Percentiles rank a stretch among this genome's conserved stretches.
These are phyloP conservation scores for Rhodomyrtus tomentosa DNA, from an alignment of 345 rosid species.

Conservation along the genomic window DNA sequence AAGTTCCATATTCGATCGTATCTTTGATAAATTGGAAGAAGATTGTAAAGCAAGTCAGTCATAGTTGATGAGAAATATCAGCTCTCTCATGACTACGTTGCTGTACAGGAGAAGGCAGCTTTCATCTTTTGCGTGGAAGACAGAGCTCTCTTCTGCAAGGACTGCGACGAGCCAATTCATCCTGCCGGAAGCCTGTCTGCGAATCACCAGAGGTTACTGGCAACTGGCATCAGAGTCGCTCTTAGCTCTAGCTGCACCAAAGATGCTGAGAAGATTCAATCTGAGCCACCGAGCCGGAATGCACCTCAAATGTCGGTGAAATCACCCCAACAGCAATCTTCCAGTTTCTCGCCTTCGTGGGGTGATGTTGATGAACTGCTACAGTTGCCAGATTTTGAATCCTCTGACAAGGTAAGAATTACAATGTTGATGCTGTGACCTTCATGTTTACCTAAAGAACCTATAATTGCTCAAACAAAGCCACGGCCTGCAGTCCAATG, in stretches of 20 bases:
- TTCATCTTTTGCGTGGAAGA: constrained; percentile 97
- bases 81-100: background rate
- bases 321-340: constrained; percentile 33
- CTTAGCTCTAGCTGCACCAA: constrained; percentile 46
- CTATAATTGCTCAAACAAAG: background rate
- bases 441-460: background rate
- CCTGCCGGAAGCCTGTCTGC: constrained; percentile 63
- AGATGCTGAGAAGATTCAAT: constrained; percentile 35
- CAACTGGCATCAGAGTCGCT: constrained; percentile 87
- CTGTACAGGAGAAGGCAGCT: constrained; percentile 78
- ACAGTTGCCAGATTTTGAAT: constrained; percentile 58
- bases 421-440: background rate
- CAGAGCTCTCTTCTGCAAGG: constrained; percentile 82
- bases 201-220: constrained; percentile 80
- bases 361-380: constrained; percentile 69
- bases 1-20: background rate
- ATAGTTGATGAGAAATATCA: background rate
- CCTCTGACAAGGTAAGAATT: constrained; percentile 49
- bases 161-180: constrained; percentile 85
- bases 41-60: background rate
- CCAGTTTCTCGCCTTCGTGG: constrained; percentile 48
- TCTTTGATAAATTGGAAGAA: background rate
- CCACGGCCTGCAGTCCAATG: background rate
- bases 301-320: constrained; percentile 26
- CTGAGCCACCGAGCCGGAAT: constrained; percentile 60